Percentiles rank a stretch among this genome's conserved stretches.
These are phyloP conservation scores for Phialocephala sp. DNA, from an alignment of 2,329 filamentous ascomycete species.

Conservation along the genomic window DNA sequence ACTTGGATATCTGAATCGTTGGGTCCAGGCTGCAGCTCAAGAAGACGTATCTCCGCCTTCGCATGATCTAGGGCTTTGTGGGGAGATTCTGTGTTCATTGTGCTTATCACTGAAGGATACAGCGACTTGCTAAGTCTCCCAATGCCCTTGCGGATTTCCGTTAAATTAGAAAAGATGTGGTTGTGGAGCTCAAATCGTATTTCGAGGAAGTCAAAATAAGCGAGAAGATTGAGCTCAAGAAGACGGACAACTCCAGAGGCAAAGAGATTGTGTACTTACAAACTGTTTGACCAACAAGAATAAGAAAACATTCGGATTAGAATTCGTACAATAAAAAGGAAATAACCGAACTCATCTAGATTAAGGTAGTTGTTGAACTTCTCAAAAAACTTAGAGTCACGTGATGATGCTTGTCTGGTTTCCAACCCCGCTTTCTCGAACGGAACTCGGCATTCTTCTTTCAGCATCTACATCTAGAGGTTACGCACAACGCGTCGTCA, in stretches of 20 bases:
- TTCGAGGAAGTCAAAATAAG: too few relatives aligned
- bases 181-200: too few relatives aligned
- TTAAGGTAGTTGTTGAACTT: neutral
- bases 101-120: neutral
- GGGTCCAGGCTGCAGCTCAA: neutral
- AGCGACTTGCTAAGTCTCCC: neutral
- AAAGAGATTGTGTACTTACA: too few relatives aligned
- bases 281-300: too few relatives aligned
- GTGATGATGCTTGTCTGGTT: neutral
- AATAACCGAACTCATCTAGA: neutral
- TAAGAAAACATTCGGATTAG: too few relatives aligned
- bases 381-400: neutral
- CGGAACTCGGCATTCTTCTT: neutral
- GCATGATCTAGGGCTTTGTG: neutral
- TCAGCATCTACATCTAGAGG: neutral
- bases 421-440: neutral
- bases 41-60: neutral
- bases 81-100: neutral
- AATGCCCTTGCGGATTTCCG: too few relatives aligned
- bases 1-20: neutral
- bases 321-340: too few relatives aligned
- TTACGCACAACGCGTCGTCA: neutral
- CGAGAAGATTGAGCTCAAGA: too few relatives aligned
- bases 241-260: too few relatives aligned
- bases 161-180: too few relatives aligned